Evolutionary conservation across 176 grass and related monocot genomes (phyloP).

Genomic region (Oryza glaberrima): DNA sequence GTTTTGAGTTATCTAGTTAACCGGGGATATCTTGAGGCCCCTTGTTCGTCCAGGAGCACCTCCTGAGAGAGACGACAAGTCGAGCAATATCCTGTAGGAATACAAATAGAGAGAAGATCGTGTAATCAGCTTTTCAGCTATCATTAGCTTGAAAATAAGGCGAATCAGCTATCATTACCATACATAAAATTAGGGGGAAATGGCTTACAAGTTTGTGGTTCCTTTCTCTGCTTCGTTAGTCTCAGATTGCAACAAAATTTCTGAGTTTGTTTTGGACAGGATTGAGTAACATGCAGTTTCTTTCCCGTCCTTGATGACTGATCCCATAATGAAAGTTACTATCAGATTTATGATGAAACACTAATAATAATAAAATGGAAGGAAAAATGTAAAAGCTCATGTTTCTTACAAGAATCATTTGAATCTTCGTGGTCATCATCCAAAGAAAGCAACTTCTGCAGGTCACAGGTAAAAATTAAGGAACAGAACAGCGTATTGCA

Average conservation of each 20-base stretch:
- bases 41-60: conserved; percentile 83
- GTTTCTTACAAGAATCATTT: conserved; percentile 56
- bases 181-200: not conserved
- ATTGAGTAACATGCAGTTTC: conserved; percentile 44
- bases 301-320: conserved; percentile 49
- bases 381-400: not conserved
- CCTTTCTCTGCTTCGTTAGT: conserved; percentile 47
- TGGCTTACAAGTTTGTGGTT: conserved; percentile 52
- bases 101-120: conserved; percentile 21
- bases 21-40: conserved; percentile 47
- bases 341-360: conserved; percentile 20
- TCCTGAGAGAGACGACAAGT: conserved; percentile 63
- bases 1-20: conserved; percentile 43
- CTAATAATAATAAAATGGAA: not conserved
- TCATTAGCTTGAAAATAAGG: not conserved
- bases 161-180: not conserved
- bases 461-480: conserved; percentile 21
- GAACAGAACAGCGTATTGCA: not conserved
- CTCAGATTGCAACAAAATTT: conserved; percentile 71
- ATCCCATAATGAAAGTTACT: conserved; percentile 9
- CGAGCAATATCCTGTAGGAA: conserved; percentile 56
- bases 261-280: conserved; percentile 51
- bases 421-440: conserved; percentile 52
- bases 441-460: conserved; percentile 73
- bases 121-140: conserved; percentile 19